Evolutionary conservation across 2,329 filamentous ascomycete species (phyloP).

Genomic region (Emergomyces pasteurianus): DNA sequence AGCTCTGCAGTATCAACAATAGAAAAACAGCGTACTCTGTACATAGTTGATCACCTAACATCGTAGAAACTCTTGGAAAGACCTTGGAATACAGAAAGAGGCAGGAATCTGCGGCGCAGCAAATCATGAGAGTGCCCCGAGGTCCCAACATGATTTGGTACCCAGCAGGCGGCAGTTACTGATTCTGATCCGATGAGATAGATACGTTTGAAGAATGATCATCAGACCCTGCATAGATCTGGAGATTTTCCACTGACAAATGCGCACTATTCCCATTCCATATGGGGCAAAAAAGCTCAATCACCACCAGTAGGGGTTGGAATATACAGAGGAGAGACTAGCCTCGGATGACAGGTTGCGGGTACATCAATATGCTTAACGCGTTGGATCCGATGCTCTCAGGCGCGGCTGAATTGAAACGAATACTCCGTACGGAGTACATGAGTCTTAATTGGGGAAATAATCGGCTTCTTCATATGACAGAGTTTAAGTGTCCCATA

Average conservation of each 20-base stretch:
- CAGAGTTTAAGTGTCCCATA: not conserved
- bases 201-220: not conserved
- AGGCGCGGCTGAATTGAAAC: not conserved
- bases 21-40: not conserved
- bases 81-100: not conserved
- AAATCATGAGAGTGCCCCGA: not conserved
- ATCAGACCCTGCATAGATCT: not conserved
- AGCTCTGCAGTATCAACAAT: not conserved
- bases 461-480: not conserved
- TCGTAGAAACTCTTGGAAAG: not conserved
- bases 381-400: not conserved
- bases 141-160: not conserved
- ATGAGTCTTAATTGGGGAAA: not conserved
- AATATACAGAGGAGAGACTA: no score
- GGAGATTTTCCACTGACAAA: not conserved
- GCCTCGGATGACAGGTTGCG: no score
- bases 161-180: not conserved
- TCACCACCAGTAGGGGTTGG: no score
- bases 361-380: not conserved
- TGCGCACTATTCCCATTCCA: not conserved
- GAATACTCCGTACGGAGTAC: no score
- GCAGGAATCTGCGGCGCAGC: not conserved
- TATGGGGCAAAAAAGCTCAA: no score
- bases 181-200: not conserved
- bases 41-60: not conserved